Evolutionary conservation across 2,329 filamentous ascomycete genomes (phyloP).

Genomic region (Fusarium nanum): DNA sequence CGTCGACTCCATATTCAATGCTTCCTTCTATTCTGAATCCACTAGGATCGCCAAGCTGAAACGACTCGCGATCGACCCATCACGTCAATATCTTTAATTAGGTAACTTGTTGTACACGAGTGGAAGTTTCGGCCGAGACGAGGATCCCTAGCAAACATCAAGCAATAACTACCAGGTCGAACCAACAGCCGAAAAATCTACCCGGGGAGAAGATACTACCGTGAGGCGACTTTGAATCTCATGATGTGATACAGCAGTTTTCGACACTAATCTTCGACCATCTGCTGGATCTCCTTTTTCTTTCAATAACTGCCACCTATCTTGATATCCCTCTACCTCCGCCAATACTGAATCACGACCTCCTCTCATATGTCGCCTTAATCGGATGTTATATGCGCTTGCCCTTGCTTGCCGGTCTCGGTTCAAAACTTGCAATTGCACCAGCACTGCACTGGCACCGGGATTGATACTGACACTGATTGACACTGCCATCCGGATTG

Average conservation of each 20-base stretch:
- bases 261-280: not conserved
- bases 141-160: slow-evolving; percentile 23
- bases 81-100: slow-evolving; percentile 10
- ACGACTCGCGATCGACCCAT: slow-evolving; percentile 30
- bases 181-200: slow-evolving; percentile 19
- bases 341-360: not conserved
- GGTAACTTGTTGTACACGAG: not conserved
- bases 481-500: slow-evolving; percentile 1
- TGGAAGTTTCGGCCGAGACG: slow-evolving; percentile 12
- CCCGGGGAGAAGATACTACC: slow-evolving; percentile 3
- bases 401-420: not conserved
- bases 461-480: not conserved
- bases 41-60: slow-evolving; percentile 35
- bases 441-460: not conserved
- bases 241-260: slow-evolving; percentile 26
- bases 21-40: not conserved
- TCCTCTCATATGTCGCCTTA: slow-evolving; percentile 1
- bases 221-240: slow-evolving; percentile 35
- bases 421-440: not conserved
- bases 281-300: slow-evolving; percentile 7
- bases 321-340: not conserved
- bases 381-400: slow-evolving; percentile 2
- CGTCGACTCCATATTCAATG: not conserved
- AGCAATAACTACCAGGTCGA: slow-evolving; percentile 26
- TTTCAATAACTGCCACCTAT: not conserved